A percentile compares a stretch with the other conserved stretches of the same genome.
Evolutionary conservation across 164 flowering plant genomes (phyloP).

Genomic region (Vitis amurensis): DNA sequence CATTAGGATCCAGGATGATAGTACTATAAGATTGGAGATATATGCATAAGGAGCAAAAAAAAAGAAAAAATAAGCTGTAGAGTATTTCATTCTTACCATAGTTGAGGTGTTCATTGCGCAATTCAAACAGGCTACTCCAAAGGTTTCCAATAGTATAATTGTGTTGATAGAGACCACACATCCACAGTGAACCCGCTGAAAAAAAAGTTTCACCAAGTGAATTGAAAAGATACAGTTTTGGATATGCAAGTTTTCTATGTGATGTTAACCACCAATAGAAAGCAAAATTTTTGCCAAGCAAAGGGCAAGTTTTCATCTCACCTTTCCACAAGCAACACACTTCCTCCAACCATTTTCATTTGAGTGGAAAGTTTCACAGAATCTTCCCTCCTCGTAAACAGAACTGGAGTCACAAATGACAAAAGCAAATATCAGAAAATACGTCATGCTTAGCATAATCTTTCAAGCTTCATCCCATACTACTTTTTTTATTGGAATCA

Average conservation of each 20-base stretch:
- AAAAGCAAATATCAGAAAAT: background rate
- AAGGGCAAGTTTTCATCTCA: background rate
- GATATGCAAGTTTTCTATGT: background rate
- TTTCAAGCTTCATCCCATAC: background rate
- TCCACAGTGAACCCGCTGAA: constrained; percentile 36
- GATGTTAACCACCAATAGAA: background rate
- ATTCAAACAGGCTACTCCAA: constrained; percentile 23
- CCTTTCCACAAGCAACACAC: constrained; percentile 30
- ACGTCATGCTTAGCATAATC: background rate
- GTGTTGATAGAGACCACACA: constrained; percentile 25
- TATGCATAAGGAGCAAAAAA: background rate
- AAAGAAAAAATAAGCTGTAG: background rate
- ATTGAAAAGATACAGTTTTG: background rate
- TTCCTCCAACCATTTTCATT: constrained; percentile 33
- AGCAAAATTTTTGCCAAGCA: background rate
- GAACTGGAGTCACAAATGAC: constrained; percentile 18
- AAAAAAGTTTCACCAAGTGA: background rate
- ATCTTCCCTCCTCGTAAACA: constrained; percentile 24
- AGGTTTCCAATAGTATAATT: constrained; percentile 16
- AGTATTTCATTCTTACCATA: constrained; percentile 3
- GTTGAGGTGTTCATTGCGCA: constrained; percentile 13
- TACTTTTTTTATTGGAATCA: too few species aligned
- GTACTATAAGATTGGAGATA: background rate
- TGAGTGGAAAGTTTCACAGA: constrained; percentile 28
- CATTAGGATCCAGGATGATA: too few species aligned